Evolutionary conservation across 148 eudicot species (phyloP).

Genomic region (Chenopodium suecicum): DNA sequence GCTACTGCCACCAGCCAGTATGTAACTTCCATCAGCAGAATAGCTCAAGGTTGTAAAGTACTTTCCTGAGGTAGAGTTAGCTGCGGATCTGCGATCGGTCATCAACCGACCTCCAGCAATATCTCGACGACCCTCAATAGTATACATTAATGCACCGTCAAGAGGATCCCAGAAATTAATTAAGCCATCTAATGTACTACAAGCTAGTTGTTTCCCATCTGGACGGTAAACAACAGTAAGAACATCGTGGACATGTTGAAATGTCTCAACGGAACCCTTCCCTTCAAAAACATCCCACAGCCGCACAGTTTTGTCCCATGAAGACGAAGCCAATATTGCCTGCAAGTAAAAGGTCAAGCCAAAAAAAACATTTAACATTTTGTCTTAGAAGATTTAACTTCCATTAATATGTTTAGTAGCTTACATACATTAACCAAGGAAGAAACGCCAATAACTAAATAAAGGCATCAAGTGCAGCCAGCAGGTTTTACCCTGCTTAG

Average conservation of each 20-base stretch:
- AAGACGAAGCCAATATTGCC: slow-evolving; percentile 92
- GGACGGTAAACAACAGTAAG: slow-evolving; percentile 95
- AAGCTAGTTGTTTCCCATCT: slow-evolving; percentile 94
- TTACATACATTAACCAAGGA: background rate
- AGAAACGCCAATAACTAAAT: background rate
- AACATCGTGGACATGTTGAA: slow-evolving; percentile 91
- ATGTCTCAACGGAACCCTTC: slow-evolving; percentile 89
- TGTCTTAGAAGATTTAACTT: background rate
- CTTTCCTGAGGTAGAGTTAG: slow-evolving; percentile 85
- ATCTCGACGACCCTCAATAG: slow-evolving; percentile 96
- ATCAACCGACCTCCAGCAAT: slow-evolving; percentile 91
- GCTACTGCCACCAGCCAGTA: slow-evolving; percentile 95
- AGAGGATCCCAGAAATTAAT: slow-evolving; percentile 97
- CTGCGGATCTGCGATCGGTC: slow-evolving; percentile 95
- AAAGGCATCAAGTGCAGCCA: background rate
- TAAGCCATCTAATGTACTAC: slow-evolving; percentile 90
- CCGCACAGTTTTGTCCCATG: slow-evolving; percentile 94
- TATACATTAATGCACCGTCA: slow-evolving; percentile 70
- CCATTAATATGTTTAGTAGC: background rate
- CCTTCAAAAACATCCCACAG: slow-evolving; percentile 97
- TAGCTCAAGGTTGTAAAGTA: slow-evolving; percentile 87
- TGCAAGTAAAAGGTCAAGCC: slow-evolving; percentile 23
- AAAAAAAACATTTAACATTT: background rate
- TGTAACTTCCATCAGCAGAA: slow-evolving; percentile 98
- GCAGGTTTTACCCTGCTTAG: background rate